A percentile compares a stretch with the other conserved stretches of the same genome.
Evolutionary conservation across 176 grass and related monocot genomes (phyloP).

Genomic region (Musa beccarii): DNA sequence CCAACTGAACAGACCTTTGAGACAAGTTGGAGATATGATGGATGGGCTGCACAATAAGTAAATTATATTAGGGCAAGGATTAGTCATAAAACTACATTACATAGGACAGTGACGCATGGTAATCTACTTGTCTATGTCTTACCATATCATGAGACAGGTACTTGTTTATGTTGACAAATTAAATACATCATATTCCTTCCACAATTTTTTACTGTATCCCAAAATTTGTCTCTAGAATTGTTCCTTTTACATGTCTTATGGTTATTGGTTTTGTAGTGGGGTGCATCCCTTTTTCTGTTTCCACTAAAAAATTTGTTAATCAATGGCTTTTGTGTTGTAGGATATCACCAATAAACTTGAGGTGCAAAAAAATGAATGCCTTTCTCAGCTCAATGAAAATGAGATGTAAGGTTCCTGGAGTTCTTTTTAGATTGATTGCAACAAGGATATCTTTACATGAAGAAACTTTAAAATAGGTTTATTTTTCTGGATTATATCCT

Average conservation of each 20-base stretch:
- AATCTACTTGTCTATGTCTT: neutral
- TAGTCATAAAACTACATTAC: neutral
- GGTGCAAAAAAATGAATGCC: conserved; percentile 78
- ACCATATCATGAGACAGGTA: neutral
- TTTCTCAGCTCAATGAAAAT: conserved; percentile 78
- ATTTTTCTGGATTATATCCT: neutral
- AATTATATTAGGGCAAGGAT: neutral
- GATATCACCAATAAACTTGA: conserved; percentile 75
- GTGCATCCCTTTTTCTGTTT: neutral
- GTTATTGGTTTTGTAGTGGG: neutral
- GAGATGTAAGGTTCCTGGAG: conserved; percentile 44
- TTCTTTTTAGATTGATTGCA: neutral
- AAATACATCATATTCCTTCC: neutral
- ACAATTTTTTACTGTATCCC: neutral
- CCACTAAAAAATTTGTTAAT: neutral
- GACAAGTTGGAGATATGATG: too few relatives aligned
- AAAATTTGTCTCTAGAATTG: neutral
- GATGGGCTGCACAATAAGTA: too few relatives aligned
- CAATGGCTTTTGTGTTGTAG: conserved; percentile 32
- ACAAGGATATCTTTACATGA: conserved; percentile 20
- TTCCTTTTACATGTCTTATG: neutral
- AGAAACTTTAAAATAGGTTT: conserved; percentile 14
- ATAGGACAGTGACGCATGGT: neutral
- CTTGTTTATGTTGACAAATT: too few relatives aligned
- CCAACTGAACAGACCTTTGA: too few relatives aligned